These are phyloP conservation scores for Ensete ventricosum DNA, from an alignment of 176 grass and related monocot genomes.

Conservation along the genomic window DNA sequence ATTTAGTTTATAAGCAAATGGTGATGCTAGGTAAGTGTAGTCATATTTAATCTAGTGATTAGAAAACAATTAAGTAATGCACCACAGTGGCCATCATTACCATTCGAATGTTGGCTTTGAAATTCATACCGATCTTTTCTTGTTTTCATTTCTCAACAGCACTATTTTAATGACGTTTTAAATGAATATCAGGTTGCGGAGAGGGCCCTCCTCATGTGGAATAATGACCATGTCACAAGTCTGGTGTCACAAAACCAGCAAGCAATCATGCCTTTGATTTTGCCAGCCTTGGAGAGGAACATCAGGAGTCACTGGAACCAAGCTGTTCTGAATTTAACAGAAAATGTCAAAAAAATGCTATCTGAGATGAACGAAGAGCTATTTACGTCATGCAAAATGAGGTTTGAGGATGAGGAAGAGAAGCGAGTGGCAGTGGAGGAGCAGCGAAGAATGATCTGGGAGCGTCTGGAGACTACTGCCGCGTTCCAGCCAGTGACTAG, in stretches of 20 bases:
- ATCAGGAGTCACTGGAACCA: conserved; percentile 82
- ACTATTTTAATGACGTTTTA: not conserved
- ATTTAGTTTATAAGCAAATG: no score
- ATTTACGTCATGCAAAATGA: conserved; percentile 54
- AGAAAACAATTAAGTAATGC: no score
- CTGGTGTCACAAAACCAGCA: conserved; percentile 78
- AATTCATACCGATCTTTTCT: no score
- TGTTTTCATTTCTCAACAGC: not conserved
- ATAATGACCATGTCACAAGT: conserved; percentile 74
- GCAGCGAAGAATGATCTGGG: conserved; percentile 67
- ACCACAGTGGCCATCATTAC: no score
- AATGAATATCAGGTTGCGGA: conserved; percentile 63
- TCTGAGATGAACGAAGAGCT: conserved; percentile 73
- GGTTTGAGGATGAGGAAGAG: conserved; percentile 67
- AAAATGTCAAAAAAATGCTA: conserved; percentile 83
- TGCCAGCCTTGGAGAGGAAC: conserved; percentile 79
- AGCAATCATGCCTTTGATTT: conserved; percentile 67
- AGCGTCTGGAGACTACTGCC: conserved; percentile 49
- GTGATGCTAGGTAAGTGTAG: no score
- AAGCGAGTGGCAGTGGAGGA: conserved; percentile 41
- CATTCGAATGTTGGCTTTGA: no score
- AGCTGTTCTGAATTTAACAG: conserved; percentile 68
- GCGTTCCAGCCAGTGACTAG: conserved; percentile 34
- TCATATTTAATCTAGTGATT: no score
- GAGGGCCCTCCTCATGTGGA: conserved; percentile 85